These are phyloP conservation scores for Nemania diffusa DNA, from an alignment of 2,329 filamentous ascomycete species.

Conservation along the genomic window DNA sequence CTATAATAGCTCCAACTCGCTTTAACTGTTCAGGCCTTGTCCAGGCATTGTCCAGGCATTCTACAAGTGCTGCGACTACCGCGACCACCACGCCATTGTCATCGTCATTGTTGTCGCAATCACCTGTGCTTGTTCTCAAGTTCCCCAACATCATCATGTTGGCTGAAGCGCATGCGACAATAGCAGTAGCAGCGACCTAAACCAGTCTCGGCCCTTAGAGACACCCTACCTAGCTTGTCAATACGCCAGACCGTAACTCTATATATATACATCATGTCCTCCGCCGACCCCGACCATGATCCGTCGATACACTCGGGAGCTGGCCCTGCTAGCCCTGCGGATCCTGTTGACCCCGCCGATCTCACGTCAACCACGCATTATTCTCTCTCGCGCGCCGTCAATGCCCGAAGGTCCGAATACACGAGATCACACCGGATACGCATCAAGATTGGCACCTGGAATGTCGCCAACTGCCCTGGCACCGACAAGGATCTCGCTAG, in stretches of 20 bases:
- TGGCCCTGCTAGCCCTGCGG: slow-evolving; percentile 59
- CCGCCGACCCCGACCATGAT: slow-evolving; percentile 42
- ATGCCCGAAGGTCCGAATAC: slow-evolving; percentile 82
- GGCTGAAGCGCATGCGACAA: slow-evolving; percentile 14
- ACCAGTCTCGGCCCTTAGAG: slow-evolving; percentile 6
- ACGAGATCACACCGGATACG: slow-evolving; percentile 77
- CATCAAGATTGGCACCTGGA: slow-evolving; percentile 95
- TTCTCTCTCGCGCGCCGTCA: slow-evolving; percentile 72
- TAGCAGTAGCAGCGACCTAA: slow-evolving; percentile 9
- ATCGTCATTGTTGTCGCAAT: neutral
- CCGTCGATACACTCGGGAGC: slow-evolving; percentile 51
- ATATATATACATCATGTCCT: slow-evolving; percentile 40
- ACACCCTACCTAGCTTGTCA: neutral
- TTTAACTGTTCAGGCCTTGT: too few relatives aligned
- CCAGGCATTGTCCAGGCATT: too few relatives aligned
- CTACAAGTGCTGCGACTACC: neutral
- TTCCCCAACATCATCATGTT: slow-evolving; percentile 28
- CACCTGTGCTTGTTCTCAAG: neutral
- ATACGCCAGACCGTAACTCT: neutral
- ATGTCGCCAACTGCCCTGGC: slow-evolving; percentile 84
- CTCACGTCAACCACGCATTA: slow-evolving; percentile 59
- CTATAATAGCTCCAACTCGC: neutral
- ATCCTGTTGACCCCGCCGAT: slow-evolving; percentile 59
- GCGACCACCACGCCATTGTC: slow-evolving; percentile 10
- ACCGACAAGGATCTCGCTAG: slow-evolving; percentile 87